These are phyloP conservation scores for Oryza glaberrima DNA, from an alignment of 176 grass and related monocot species.

Conservation along the genomic window DNA sequence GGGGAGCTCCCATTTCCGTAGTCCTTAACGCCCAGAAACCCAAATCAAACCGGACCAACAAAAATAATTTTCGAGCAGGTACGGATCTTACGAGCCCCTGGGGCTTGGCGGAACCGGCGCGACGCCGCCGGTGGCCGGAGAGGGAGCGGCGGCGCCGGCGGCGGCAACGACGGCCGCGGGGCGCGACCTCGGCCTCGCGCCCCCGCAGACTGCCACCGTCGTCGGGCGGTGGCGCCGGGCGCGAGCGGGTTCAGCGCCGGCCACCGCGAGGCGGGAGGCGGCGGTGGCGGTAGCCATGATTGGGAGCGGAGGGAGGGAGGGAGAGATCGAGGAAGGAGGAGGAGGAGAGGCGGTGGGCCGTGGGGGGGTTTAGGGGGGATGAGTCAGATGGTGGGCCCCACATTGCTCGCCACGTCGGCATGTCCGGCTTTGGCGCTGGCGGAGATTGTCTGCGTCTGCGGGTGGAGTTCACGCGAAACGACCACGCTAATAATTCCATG, in stretches of 20 bases:
- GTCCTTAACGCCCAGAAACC: background rate
- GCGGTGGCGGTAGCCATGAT: slow-evolving; percentile 1
- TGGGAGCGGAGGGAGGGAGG: background rate
- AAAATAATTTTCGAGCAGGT: background rate
- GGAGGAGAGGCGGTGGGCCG: too few species aligned
- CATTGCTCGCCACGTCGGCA: too few species aligned
- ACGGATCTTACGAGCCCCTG: slow-evolving; percentile 23
- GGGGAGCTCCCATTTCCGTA: background rate
- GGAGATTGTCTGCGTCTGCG: too few species aligned
- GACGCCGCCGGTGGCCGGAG: slow-evolving; percentile 30
- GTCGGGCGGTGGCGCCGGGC: background rate
- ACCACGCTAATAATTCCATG: too few species aligned
- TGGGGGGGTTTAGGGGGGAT: too few species aligned
- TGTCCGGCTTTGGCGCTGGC: too few species aligned
- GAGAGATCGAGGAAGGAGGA: background rate
- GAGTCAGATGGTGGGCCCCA: too few species aligned
- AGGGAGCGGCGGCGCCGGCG: background rate
- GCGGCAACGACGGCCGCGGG: background rate
- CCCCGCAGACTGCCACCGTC: background rate
- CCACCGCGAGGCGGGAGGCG: background rate
- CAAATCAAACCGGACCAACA: background rate
- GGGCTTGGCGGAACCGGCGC: slow-evolving; percentile 10
- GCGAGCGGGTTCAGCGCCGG: background rate
- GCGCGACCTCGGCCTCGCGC: background rate
- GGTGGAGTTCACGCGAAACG: too few species aligned